These are phyloP conservation scores for Graphilbum sp. DNA, from an alignment of 2,329 filamentous ascomycete genomes.

Conservation along the genomic window DNA sequence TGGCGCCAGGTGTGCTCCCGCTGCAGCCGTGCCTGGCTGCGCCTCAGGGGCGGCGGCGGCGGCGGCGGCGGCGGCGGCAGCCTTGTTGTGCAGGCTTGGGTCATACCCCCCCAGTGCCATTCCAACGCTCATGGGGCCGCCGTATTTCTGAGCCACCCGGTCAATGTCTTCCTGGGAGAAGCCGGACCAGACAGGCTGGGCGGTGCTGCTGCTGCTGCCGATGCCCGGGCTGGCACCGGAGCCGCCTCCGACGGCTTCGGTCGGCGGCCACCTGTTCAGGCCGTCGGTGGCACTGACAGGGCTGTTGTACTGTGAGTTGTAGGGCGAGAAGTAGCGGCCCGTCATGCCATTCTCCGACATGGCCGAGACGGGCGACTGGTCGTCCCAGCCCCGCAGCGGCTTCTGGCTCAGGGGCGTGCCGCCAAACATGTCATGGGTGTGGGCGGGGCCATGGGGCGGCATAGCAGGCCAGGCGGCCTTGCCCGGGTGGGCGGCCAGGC, in stretches of 20 bases:
- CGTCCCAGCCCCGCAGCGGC: constrained; percentile 35
- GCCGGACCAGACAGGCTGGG: neutral
- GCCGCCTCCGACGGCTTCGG: neutral
- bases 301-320: constrained; percentile 42
- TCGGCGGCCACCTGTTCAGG: constrained; percentile 19
- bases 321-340: constrained; percentile 38
- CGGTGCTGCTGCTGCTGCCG: neutral
- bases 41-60: too few relatives aligned
- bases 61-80: constrained; percentile 13
- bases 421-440: too few relatives aligned
- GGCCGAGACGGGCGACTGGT: constrained; percentile 30
- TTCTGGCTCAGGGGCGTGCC: constrained; percentile 37
- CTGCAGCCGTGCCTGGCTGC: neutral
- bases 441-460: too few relatives aligned
- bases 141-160: constrained; percentile 12
- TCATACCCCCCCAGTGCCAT: constrained; percentile 25
- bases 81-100: constrained; percentile 15
- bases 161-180: constrained; percentile 13
- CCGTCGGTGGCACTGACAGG: constrained; percentile 30
- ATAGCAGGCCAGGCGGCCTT: constrained; percentile 26
- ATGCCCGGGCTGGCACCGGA: neutral
- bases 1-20: neutral
- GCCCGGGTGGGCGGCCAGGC: constrained; percentile 24
- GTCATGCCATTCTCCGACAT: constrained; percentile 19
- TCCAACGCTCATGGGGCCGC: constrained; percentile 18